Conservation (phyloP, 495 filamentous ascomycete genomes). For the Neurospora sp. region DNA sequence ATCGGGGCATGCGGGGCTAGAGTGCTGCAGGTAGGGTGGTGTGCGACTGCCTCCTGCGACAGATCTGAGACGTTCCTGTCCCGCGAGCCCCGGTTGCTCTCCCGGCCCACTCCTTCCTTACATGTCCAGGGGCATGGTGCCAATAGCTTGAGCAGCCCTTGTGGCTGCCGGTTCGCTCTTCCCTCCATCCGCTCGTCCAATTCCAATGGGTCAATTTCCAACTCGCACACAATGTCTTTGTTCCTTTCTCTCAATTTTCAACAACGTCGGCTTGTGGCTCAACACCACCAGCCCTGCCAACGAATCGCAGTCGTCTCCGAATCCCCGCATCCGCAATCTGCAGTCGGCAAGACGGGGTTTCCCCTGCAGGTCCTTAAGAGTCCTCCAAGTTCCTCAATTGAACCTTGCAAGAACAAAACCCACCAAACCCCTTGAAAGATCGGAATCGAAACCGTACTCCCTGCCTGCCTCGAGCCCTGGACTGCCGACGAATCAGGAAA, state of each 20-base stretch:
- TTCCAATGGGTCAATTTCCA: not conserved
- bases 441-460: not conserved
- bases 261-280: not conserved
- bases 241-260: not conserved
- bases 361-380: not conserved
- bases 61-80: not conserved
- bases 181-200: not conserved
- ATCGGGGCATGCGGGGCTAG: not conserved
- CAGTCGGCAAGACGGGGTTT: not conserved
- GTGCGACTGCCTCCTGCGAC: not conserved
- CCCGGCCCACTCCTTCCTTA: not conserved
- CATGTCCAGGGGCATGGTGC: not conserved
- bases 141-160: not conserved
- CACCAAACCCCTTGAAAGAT: not conserved
- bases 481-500: not conserved
- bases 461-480: not conserved
- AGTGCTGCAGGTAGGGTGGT: not conserved
- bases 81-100: not conserved
- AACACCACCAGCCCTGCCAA: not conserved
- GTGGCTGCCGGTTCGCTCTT: not conserved
- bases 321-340: not conserved
- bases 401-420: not conserved
- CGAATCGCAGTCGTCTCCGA: not conserved
- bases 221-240: not conserved
- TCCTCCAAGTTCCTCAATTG: not conserved